Evolutionary conservation across 2,329 filamentous ascomycete species (phyloP), one percentile per base, ranked within the genome.

Genomic region (Cryphonectria radicalis): DNA sequence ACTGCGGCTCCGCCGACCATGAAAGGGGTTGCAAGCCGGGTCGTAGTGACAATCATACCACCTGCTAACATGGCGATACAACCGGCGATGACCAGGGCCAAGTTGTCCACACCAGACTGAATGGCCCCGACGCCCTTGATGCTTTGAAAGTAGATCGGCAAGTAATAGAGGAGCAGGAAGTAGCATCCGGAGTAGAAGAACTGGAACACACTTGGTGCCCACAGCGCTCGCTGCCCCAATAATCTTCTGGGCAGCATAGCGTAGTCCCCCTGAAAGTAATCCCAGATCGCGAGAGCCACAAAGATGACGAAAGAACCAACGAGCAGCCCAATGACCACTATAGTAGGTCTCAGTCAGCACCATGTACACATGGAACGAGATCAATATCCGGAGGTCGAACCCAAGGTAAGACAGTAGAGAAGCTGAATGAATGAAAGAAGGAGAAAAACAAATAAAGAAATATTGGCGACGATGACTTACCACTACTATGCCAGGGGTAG

Each of bases 211-310:
- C 22, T 37, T n/a, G 32, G 37, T 6, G 60, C 37, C 46, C 60
- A 66, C 28, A 71, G 4, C 22, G 32, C 77, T 1, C 84, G 80
- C 43, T 80, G 79, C 1, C 32, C 60, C 35, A 63, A 13, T 5
- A 40, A 25, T 40, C 32, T 32, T 35, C 8, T 11, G 5, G 60
- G 37, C 35, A 89, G 78, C 81, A 88, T 87, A 57, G 86, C 85
- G 1, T 80, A 77, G n/a, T 85, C 83, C 4, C 84, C 86, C 69
- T 78, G 75, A 25, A 71, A 80, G 28, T 70, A 78, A 72, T 82
- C 77, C 63, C 79, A 76, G 25, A 74, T 69, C 3, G 69, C 73
- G 72, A 83, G 82, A 19, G 75, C 50, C 7, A 76, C 53, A 4
- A 78, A 7, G 17, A 76, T 65, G 14, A 75, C 59, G 1, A 66